Conservation (phyloP, 1,284 basidiomycete genomes). For the Sporisorium exsertum region DNA sequence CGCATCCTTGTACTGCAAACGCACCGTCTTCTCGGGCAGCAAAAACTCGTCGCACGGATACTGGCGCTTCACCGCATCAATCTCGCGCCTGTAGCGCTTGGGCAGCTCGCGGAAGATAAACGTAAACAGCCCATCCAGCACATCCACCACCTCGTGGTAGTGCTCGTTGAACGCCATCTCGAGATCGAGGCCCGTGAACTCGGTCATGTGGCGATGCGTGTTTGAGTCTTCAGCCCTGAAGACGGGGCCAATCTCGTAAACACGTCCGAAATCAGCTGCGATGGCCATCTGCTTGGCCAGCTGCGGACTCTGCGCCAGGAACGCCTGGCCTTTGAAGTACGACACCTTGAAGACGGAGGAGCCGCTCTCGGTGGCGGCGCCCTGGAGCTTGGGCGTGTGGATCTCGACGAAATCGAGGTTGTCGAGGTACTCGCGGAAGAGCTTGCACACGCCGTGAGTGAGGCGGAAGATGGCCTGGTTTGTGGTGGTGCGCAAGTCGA, state of each 20-base stretch:
- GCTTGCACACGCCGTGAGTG: conserved; percentile 85
- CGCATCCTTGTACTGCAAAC: conserved; percentile 65
- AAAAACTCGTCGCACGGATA: conserved; percentile 79
- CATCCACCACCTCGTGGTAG: conserved; percentile 80
- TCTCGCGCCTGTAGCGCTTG: conserved; percentile 81
- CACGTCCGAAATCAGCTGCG: conserved; percentile 95
- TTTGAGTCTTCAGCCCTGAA: conserved; percentile 99
- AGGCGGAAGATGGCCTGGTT: conserved; percentile 97
- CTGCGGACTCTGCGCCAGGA: conserved; percentile 95
- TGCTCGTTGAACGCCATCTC: conserved; percentile 99
- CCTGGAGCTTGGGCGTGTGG: conserved; percentile 96
- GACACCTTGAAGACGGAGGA: conserved; percentile 97
- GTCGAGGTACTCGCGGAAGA: conserved; percentile 89
- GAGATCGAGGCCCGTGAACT: conserved; percentile 98
- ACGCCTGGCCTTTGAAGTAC: conserved; percentile 97
- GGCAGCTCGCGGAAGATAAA: conserved; percentile 69
- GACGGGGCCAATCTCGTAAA: conserved; percentile 93
- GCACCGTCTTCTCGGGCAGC: conserved; percentile 64
- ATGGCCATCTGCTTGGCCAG: conserved; percentile 99
- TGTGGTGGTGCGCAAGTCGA: conserved; percentile 92
- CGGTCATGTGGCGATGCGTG: conserved; percentile 97
- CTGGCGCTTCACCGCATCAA: conserved; percentile 83
- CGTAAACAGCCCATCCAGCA: conserved; percentile 66
- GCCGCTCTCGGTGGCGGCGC: conserved; percentile 95
- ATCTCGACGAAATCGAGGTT: conserved; percentile 88